Base-by-base conservation (phyloP, 2,329 filamentous ascomycete species). In the Alternaria arbusti region DNA sequence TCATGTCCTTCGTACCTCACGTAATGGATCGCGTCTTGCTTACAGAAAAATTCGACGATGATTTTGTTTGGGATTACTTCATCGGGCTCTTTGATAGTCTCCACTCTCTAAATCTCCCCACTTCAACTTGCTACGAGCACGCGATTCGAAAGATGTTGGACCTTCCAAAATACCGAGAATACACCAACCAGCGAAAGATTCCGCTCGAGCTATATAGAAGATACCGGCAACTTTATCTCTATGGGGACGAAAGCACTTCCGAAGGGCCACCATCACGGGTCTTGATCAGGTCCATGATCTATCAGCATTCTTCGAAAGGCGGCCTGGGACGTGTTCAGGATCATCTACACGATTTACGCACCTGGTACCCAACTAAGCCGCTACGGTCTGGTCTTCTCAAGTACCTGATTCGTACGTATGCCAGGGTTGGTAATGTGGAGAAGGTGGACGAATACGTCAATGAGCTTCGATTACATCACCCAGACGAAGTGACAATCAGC, bases 381-480 rank as follows among this genome's bases (percentile, higher is more conserved):
- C 67, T 79, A 44, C 65, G 59, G 11, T 55, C 68, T n/a, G 43
- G 66, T 3, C 50, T 72, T 1, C 54, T 79, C 58, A 68, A 59
- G 25, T 65, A 66, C 45, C 51, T 79, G 43, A 61, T 79, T 26
- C 50, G 61, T 4, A 64, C 71, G 15, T 79, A 79, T 64, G 79
- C 82, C 4, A 65, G 73, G 6, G 59, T 67, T 15, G 82, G 82
- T 13, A 56, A 78, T 12, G 68, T 71, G 3, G 70, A 74, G 20
- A 65, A 59, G 17, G 79, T 82, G 12, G 61, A 79, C 23, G 55
- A 75, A 45, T 78, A 76, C 59, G 74, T 80, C 40, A 64, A 76
- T 4, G 72, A 78, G 17, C 65, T 80, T 11, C 55, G 54, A 10
- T 28, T 32, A 30, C 47, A 57, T 9, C 67, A 68, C 22, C 49